Evolutionary conservation across 2,329 filamentous ascomycete genomes (phyloP).

Genomic region (Fusarium equiseti): DNA sequence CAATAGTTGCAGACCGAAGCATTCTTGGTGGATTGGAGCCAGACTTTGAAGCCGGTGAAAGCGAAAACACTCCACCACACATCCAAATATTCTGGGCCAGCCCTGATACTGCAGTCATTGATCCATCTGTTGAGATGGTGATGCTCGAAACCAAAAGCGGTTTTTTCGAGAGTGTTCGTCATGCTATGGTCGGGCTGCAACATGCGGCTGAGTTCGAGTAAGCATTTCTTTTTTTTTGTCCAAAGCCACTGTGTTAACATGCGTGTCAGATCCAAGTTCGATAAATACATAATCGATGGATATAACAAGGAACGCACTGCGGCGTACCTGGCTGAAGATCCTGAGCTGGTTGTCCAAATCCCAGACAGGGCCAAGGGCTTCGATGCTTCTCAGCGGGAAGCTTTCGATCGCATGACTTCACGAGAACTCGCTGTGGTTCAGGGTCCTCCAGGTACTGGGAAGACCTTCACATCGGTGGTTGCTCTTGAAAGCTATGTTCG

Average conservation of each 20-base stretch:
- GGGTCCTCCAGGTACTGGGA: conserved; percentile 80
- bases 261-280: conserved; percentile 66
- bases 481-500: conserved; percentile 66
- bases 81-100: conserved; percentile 81
- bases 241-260: neutral
- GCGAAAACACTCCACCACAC: conserved; percentile 65
- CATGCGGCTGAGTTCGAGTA: conserved; percentile 66
- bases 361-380: conserved; percentile 56
- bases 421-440: conserved; percentile 82
- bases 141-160: conserved; percentile 82
- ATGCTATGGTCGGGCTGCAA: conserved; percentile 80
- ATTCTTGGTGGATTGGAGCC: conserved; percentile 70
- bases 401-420: conserved; percentile 77
- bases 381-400: conserved; percentile 77
- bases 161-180: conserved; percentile 82
- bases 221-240: conserved; percentile 48
- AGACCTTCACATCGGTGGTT: conserved; percentile 84
- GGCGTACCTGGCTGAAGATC: conserved; percentile 45
- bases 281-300: conserved; percentile 69
- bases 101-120: conserved; percentile 70
- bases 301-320: conserved; percentile 52
- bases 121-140: conserved; percentile 75
- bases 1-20: conserved; percentile 77
- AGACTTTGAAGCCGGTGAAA: conserved; percentile 51
- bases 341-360: neutral